Evolutionary conservation across 1,284 basidiomycete genomes (phyloP).

Genomic region (Cryptococcus jaspeensis): DNA sequence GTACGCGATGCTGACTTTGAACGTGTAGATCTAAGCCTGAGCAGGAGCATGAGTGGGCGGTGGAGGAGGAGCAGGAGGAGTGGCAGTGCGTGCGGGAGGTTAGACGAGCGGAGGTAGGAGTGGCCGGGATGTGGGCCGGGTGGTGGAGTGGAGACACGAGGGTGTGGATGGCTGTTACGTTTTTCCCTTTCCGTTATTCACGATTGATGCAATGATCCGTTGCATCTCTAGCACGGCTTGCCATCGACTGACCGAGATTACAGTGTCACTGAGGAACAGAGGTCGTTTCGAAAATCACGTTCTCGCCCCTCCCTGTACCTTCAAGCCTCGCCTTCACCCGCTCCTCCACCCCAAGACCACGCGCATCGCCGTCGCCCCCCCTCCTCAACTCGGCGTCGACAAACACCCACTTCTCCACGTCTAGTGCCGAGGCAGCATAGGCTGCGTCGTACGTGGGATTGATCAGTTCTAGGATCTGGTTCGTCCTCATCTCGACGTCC

Average conservation of each 20-base stretch:
- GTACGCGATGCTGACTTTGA: neutral
- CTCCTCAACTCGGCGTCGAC: neutral
- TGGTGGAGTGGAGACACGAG: neutral
- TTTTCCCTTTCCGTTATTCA: neutral
- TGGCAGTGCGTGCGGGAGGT: neutral
- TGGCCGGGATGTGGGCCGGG: neutral
- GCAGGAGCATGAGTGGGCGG: neutral
- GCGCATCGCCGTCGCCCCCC: neutral
- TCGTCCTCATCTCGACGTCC: neutral
- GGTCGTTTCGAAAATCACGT: neutral
- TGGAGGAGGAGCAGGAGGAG: neutral
- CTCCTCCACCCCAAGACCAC: neutral
- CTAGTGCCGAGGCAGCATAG: neutral
- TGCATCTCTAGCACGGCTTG: no score
- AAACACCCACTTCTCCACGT: slow-evolving; percentile 1
- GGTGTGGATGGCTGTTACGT: neutral
- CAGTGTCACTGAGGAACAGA: no score
- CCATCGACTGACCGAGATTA: no score
- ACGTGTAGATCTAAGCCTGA: slow-evolving; percentile 1
- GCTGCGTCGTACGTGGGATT: neutral
- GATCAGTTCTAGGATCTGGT: slow-evolving; percentile 4
- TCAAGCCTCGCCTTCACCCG: neutral
- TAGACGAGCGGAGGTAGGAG: neutral
- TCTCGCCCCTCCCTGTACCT: neutral
- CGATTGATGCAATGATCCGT: slow-evolving; percentile 7